Conservation (phyloP, 306 rosid genomes). For the Sphenostylis stenocarpa region DNA sequence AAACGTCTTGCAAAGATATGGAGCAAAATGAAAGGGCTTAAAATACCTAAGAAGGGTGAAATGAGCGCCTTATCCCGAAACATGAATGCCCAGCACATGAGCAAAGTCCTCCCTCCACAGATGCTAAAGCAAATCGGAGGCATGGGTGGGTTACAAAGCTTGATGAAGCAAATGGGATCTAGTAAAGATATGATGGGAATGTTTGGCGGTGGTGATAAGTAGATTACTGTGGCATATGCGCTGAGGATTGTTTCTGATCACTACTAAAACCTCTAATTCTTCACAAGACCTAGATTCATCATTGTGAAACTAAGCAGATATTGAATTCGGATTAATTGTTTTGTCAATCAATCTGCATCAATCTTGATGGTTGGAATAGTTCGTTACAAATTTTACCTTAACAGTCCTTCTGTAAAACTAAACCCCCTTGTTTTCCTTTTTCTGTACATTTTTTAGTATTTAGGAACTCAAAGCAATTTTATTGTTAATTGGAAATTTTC, state of each 20-base stretch:
- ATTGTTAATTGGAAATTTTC: conserved; percentile 26
- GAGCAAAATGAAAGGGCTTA: conserved; percentile 74
- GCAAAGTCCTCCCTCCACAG: conserved; percentile 85
- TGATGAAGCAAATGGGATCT: conserved; percentile 91
- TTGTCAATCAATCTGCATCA: conserved; percentile 16
- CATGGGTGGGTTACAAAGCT: conserved; percentile 75
- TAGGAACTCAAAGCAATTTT: conserved; percentile 5
- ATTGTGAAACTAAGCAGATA: conserved; percentile 15
- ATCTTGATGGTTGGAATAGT: conserved; percentile 17
- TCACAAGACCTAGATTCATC: conserved; percentile 7
- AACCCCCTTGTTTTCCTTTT: not conserved
- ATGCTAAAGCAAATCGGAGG: conserved; percentile 87
- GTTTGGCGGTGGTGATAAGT: conserved; percentile 72
- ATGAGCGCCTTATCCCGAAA: conserved; percentile 71
- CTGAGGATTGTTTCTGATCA: conserved; percentile 21
- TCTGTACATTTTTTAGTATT: conserved; percentile 38
- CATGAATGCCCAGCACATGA: conserved; percentile 82
- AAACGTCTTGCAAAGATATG: conserved; percentile 74
- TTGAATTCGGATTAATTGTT: conserved; percentile 13
- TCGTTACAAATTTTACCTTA: conserved; percentile 3
- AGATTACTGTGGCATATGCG: conserved; percentile 11
- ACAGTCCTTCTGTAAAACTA: conserved; percentile 27
- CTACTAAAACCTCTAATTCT: conserved; percentile 5
- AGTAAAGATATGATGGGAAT: conserved; percentile 82
- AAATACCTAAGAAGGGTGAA: conserved; percentile 77